phyloP scores from a whole-genome alignment of 2,329 filamentous ascomycete genomes.

The Meredithiella fracta region DNA sequence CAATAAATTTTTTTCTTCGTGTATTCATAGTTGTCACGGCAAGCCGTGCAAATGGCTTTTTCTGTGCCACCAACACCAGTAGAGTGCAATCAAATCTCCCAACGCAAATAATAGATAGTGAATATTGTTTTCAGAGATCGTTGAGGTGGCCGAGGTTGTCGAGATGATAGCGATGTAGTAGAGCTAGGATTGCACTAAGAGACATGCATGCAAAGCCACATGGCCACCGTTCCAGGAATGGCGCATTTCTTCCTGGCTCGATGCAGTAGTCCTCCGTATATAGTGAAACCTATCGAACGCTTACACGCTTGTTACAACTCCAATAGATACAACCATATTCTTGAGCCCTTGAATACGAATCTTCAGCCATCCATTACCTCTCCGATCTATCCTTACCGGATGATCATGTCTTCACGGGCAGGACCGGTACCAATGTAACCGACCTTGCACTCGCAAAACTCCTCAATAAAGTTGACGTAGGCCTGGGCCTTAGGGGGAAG shows the following conservation, averaged over 20 bases:
- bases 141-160: too few species aligned
- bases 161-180: not conserved
- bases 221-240: constrained; percentile 15
- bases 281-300: not conserved
- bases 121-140: too few species aligned
- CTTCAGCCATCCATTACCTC: not conserved
- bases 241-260: constrained; percentile 13
- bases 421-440: constrained; percentile 50
- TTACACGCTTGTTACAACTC: not conserved
- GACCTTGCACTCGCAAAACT: constrained; percentile 42
- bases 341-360: not conserved
- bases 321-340: not conserved
- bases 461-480: constrained; percentile 52
- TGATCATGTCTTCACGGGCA: constrained; percentile 47
- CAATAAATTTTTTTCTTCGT: not conserved
- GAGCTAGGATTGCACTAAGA: not conserved
- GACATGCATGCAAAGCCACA: constrained; percentile 6
- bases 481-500: constrained; percentile 46
- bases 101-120: not conserved
- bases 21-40: not conserved
- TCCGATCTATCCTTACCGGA: constrained; percentile 16
- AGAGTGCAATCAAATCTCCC: not conserved
- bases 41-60: not conserved
- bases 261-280: not conserved
- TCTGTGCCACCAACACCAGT: not conserved